phyloP scores from a whole-genome alignment of 176 grass and related monocot species.

The Triticum turgidum region DNA sequence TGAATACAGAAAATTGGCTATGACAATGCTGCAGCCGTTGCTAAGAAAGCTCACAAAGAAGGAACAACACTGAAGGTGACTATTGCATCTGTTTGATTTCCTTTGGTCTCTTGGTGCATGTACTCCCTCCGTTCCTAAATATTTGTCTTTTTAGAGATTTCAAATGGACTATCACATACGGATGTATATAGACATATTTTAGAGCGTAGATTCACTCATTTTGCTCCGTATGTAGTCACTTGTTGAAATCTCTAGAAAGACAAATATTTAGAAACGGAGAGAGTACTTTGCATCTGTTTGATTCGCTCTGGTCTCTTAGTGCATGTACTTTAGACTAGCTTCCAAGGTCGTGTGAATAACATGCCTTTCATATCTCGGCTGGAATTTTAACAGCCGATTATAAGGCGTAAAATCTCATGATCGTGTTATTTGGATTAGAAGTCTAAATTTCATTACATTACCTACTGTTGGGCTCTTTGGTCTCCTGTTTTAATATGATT shows the following conservation, averaged over 20 bases:
- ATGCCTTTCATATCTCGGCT: background rate
- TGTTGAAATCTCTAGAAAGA: too few species aligned
- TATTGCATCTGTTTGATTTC: constrained; percentile 32
- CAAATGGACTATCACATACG: too few species aligned
- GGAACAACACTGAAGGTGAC: constrained; percentile 94
- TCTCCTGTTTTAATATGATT: background rate
- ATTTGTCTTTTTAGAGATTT: too few species aligned
- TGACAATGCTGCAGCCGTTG: constrained; percentile 92
- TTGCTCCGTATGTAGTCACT: too few species aligned
- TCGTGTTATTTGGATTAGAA: constrained; percentile 6
- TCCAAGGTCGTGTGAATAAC: background rate
- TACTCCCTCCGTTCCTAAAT: background rate
- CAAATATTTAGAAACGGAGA: too few species aligned
- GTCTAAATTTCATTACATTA: background rate
- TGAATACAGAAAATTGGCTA: constrained; percentile 93
- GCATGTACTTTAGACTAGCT: background rate
- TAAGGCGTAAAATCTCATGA: background rate
- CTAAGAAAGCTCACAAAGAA: constrained; percentile 99
- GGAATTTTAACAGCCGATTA: background rate
- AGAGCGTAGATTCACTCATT: too few species aligned
- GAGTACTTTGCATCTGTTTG: background rate
- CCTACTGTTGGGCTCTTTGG: background rate
- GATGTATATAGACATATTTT: too few species aligned
- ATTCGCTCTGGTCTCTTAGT: background rate
- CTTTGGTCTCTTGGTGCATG: background rate